phyloP scores from a whole-genome alignment of 2,329 filamentous ascomycete species.

The Endothia cerciana region DNA sequence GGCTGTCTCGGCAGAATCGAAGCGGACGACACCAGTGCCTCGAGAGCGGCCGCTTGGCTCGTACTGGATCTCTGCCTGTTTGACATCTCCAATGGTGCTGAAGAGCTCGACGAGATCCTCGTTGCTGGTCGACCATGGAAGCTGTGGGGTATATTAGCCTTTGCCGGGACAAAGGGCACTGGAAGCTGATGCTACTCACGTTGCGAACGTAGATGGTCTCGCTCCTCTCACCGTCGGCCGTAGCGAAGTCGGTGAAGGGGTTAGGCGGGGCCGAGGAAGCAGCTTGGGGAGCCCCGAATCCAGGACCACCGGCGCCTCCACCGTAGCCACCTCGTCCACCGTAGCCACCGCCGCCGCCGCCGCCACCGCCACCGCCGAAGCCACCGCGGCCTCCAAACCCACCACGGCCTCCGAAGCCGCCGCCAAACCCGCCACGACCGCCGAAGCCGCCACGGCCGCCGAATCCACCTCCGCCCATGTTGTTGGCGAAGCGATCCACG shows the following conservation, averaged over 20 bases:
- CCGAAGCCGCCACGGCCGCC: slow-evolving; percentile 64
- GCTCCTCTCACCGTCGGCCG: slow-evolving; percentile 80
- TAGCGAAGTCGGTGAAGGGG: slow-evolving; percentile 91
- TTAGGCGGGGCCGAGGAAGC: slow-evolving; percentile 69
- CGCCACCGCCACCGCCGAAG: slow-evolving; percentile 47
- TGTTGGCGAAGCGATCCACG: slow-evolving; percentile 88
- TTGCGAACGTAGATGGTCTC: slow-evolving; percentile 95
- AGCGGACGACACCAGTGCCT: slow-evolving; percentile 95
- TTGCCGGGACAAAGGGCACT: background rate
- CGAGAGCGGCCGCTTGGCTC: slow-evolving; percentile 94
- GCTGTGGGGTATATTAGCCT: slow-evolving; percentile 53
- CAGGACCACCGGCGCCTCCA: slow-evolving; percentile 43
- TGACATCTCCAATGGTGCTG: slow-evolving; percentile 96
- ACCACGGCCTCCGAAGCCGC: slow-evolving; percentile 55
- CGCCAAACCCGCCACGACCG: slow-evolving; percentile 60
- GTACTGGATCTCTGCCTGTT: slow-evolving; percentile 99
- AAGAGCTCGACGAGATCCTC: slow-evolving; percentile 96
- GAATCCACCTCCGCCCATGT: slow-evolving; percentile 50
- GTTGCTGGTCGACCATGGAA: slow-evolving; percentile 99
- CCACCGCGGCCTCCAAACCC: slow-evolving; percentile 50
- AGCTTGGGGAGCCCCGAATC: slow-evolving; percentile 55
- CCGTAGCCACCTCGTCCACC: slow-evolving; percentile 44
- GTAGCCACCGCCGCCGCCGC: slow-evolving; percentile 47
- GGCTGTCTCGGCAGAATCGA: slow-evolving; percentile 80
- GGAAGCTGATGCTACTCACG: slow-evolving; percentile 57